A percentile compares a stretch with the other conserved stretches of the same genome.
phyloP scores from a whole-genome alignment of 129 eudicot genomes.

The Artemisia argyi region DNA sequence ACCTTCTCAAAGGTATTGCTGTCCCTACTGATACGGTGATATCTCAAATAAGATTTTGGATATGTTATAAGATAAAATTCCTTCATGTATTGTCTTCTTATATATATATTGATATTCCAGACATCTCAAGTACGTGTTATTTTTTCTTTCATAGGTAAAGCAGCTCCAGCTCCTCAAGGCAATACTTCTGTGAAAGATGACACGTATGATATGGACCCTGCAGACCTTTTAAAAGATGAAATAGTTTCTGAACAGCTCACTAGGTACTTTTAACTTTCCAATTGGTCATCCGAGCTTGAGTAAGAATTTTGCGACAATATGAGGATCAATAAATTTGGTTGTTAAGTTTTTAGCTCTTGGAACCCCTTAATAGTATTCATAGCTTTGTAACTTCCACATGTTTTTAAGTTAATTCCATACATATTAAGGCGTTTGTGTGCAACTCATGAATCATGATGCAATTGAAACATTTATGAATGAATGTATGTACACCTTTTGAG shows the following conservation, averaged over 20 bases:
- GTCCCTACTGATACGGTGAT: too few species aligned
- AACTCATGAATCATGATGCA: background rate
- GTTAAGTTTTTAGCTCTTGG: background rate
- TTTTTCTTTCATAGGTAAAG: constrained; percentile 1
- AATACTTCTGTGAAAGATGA: constrained; percentile 16
- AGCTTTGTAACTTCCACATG: background rate
- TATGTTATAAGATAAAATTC: too few species aligned
- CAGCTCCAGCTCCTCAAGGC: constrained; percentile 25
- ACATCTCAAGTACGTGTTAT: background rate
- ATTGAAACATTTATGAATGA: background rate
- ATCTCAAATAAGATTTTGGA: too few species aligned
- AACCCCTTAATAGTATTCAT: background rate
- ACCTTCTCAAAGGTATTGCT: too few species aligned
- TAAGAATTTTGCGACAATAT: background rate
- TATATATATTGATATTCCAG: too few species aligned
- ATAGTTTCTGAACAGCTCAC: constrained; percentile 95
- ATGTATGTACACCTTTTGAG: background rate
- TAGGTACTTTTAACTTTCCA: constrained; percentile 45
- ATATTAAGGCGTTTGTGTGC: background rate
- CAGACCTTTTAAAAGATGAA: constrained; percentile 69
- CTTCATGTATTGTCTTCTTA: too few species aligned
- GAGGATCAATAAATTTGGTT: constrained; percentile 10
- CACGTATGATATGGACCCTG: constrained; percentile 21
- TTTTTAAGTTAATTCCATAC: background rate
- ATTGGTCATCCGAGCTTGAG: background rate